Conservation (phyloP, 177 flowering plant genomes). For the Vitis hybrid region DNA sequence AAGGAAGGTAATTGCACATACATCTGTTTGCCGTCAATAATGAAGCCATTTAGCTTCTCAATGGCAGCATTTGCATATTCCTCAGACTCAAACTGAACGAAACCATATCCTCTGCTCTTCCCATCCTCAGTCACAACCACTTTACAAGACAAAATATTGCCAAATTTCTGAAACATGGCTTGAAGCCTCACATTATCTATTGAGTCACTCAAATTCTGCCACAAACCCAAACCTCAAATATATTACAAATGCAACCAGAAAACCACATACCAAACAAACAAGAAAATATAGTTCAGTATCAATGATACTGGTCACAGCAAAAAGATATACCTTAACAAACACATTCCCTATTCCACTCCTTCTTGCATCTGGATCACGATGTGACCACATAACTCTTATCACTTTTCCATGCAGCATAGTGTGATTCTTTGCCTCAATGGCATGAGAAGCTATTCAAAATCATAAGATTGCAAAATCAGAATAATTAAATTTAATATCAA, state of each 20-base stretch:
- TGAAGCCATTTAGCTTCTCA: slow-evolving; percentile 50
- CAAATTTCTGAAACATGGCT: slow-evolving; percentile 65
- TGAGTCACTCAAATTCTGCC: slow-evolving; percentile 65
- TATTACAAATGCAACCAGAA: neutral
- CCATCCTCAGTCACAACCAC: slow-evolving; percentile 71
- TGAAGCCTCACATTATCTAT: slow-evolving; percentile 55
- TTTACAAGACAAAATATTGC: slow-evolving; percentile 77
- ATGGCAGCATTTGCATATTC: slow-evolving; percentile 75
- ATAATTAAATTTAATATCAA: neutral
- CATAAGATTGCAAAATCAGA: neutral
- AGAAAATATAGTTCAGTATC: neutral
- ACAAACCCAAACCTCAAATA: neutral
- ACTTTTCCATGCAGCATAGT: slow-evolving; percentile 55
- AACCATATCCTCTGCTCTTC: slow-evolving; percentile 84
- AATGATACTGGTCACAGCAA: neutral
- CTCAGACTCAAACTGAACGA: slow-evolving; percentile 80
- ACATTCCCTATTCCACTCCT: slow-evolving; percentile 80
- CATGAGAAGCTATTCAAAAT: slow-evolving; percentile 49
- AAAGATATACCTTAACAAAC: slow-evolving; percentile 68
- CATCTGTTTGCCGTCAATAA: slow-evolving; percentile 62
- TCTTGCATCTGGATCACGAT: slow-evolving; percentile 75
- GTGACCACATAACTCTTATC: slow-evolving; percentile 76
- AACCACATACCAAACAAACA: neutral
- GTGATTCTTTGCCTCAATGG: slow-evolving; percentile 66
- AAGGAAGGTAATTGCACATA: slow-evolving; percentile 25